Evolutionary conservation across 2,329 filamentous ascomycete genomes (phyloP), one percentile per base, ranked within the genome.

Genomic region (Aureobasidium lini): DNA sequence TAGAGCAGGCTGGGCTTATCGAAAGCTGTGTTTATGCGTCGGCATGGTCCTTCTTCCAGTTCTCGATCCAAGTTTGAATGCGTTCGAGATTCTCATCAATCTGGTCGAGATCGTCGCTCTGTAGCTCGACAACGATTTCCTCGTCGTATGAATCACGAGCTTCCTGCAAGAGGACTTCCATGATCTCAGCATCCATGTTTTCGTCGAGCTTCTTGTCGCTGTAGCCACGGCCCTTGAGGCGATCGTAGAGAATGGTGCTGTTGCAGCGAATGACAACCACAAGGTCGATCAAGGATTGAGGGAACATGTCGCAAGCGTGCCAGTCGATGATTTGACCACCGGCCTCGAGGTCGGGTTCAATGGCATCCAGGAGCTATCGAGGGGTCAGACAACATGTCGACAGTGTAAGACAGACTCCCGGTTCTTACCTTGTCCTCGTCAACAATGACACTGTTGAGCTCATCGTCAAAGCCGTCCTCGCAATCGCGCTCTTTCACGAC

Each of bases 271-370:
- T 74, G 59, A 99, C 94, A 5, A 97, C 88, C 0, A 99, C 92
- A 2, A 99, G 82, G 72, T 99, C 94, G 69, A 99, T 88, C 90
- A 92, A 95, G 69, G 88, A 88, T 71, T 88, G 86, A 2, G 94
- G 94, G 70, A 97, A 97, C 23, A 97, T 76, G 68, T 97, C 94
- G 76, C 93, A 97, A 2, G 92, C 93, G 75, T 99, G 94, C 93
- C 94, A 99, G 76, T 99, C 94, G 69, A 99, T 88, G 66, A 99
- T 85, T 73, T 85, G 89, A 18, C 94, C 94, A 60, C 93, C 93
- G 18, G 82, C 76, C 63, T 86, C 82, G 40, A 89, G 81, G 62
- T 94, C 87, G 60, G 89, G 83, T 75, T 97, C 94, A 60, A 99
- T 87, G 49, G 88, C 84, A 71, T 99, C 94, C 23, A 99, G 81